Evolutionary conservation across 768 basidiomycete species (phyloP).

Genomic region (Tephrocybe sp.): DNA sequence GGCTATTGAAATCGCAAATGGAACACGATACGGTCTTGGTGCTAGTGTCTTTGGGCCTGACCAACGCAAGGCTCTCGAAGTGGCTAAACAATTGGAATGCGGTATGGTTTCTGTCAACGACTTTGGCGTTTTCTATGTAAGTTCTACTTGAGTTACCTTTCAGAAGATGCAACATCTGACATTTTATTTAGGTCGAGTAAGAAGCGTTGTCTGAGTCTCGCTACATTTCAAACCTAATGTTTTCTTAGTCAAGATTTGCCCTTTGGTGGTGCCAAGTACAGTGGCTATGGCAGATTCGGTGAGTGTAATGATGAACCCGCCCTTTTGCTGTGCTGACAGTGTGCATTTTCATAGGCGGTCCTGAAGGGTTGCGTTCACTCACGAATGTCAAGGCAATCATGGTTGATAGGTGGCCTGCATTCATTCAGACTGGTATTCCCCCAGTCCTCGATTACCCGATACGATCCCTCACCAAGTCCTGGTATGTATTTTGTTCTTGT

Average conservation of each 20-base stretch:
- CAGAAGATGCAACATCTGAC: not conserved
- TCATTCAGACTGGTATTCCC: constrained; percentile 85
- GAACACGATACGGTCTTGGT: constrained; percentile 85
- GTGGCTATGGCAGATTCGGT: constrained; percentile 95
- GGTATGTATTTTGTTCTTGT: constrained; percentile 42
- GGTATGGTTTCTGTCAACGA: constrained; percentile 99
- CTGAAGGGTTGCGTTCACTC: constrained; percentile 86
- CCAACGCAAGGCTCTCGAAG: constrained; percentile 70
- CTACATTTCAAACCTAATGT: not conserved
- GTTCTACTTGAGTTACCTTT: constrained; percentile 17
- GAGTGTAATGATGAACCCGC: constrained; percentile 19
- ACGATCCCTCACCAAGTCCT: constrained; percentile 67
- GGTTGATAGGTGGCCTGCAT: constrained; percentile 79
- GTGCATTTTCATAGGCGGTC: constrained; percentile 61
- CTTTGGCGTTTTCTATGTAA: constrained; percentile 84
- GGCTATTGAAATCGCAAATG: constrained; percentile 85
- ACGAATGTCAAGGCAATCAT: constrained; percentile 89
- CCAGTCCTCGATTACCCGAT: constrained; percentile 84
- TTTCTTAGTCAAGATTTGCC: constrained; percentile 76
- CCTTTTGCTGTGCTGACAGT: constrained; percentile 7
- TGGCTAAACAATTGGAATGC: constrained; percentile 81
- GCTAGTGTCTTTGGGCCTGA: constrained; percentile 93
- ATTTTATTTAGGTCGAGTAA: constrained; percentile 59
- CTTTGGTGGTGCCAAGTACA: constrained; percentile 90
- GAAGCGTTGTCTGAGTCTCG: constrained; percentile 17